Evolutionary conservation across 495 filamentous ascomycete species (phyloP), one percentile per base, ranked within the genome.

Genomic region (Neurospora sp.): DNA sequence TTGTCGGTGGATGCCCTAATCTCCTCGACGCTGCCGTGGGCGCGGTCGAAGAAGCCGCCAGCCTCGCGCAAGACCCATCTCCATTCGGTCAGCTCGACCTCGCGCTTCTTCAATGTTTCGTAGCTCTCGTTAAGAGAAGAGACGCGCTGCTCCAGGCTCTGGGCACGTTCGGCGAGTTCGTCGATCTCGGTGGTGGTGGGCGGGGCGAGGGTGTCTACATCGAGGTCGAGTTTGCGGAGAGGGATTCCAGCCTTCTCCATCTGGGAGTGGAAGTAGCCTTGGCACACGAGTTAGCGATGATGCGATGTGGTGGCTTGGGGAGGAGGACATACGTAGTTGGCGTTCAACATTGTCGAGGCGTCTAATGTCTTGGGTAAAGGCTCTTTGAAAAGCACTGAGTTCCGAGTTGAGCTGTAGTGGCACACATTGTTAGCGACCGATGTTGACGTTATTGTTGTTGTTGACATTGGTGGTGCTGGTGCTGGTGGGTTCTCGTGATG

Each of bases 271-370:
- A 99, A 98, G 83, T 94, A 98, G 75, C 93, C 94, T 92, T 75
- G 39, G 20, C 71, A 41, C 74, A 77, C 75, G 11, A 72, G 75
- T 74, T 41, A 74, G 69, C 59, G 20, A 59, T 31, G 37, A 12
- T 18, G 38, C 31, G 8, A 39, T 70, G 20, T 16, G 23, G 41
- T 18, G 46, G 70, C 23, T 12, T 48, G 23, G 31, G 71, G 39
- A 40, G 46, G 27, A 62, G 71, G 46, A 77, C 93, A 80, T 92
- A 95, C 94, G 92, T 72, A 99, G 90, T 79, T 98, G 96, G 79
- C 96, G 89, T 82, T 98, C 96, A 70, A 98, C 93, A 89, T 99
- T 98, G 84, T 98, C 96, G 72, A 99, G 88, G 70, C 96, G 90
- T 72, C 96, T 89, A 75, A 99, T 98, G 82, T 99, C 95, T 79